A percentile compares a stretch with the other conserved stretches of the same genome.
phyloP scores from a whole-genome alignment of 495 filamentous ascomycete species.

The Xanthoparmelia taractica region DNA sequence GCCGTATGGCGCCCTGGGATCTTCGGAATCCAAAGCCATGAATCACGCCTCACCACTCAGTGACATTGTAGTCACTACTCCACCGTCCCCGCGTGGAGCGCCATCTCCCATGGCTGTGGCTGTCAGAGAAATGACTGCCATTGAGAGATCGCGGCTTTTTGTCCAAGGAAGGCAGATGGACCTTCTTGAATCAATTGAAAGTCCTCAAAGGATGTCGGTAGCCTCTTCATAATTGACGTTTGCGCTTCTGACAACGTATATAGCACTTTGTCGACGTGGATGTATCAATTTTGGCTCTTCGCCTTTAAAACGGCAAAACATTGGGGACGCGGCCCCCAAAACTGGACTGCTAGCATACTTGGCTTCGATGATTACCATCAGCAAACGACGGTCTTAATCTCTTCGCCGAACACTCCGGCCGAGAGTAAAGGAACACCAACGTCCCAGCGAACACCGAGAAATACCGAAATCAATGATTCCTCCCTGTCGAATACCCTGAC shows the following conservation, averaged over 20 bases:
- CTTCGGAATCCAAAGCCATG: slow-evolving; percentile 15
- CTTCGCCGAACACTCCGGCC: slow-evolving; percentile 8
- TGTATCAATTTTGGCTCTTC: slow-evolving; percentile 40
- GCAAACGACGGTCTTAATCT: slow-evolving; percentile 6
- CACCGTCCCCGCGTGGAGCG: slow-evolving; percentile 26
- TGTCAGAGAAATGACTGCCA: slow-evolving; percentile 26
- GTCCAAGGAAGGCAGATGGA: slow-evolving; percentile 29
- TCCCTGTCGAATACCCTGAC: neutral
- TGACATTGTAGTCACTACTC: slow-evolving; percentile 23
- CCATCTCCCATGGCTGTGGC: slow-evolving; percentile 28
- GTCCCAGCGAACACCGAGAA: slow-evolving; percentile 4
- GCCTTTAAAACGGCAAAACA: slow-evolving; percentile 38
- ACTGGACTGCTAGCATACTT: slow-evolving; percentile 30
- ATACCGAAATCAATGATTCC: neutral
- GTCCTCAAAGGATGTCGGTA: slow-evolving; percentile 27
- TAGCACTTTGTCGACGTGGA: slow-evolving; percentile 28
- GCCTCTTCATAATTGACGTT: neutral
- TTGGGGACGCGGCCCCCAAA: slow-evolving; percentile 36
- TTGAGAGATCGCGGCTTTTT: slow-evolving; percentile 31
- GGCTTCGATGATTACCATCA: slow-evolving; percentile 22
- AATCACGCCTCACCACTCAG: slow-evolving; percentile 26
- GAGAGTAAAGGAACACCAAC: slow-evolving; percentile 8
- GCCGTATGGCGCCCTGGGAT: slow-evolving; percentile 23
- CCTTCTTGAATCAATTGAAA: slow-evolving; percentile 27
- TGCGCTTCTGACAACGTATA: slow-evolving; percentile 3